A percentile compares a stretch with the other conserved stretches of the same genome.
Evolutionary conservation across 495 filamentous ascomycete genomes (phyloP).

Genomic region (Aspergillus panamensis): DNA sequence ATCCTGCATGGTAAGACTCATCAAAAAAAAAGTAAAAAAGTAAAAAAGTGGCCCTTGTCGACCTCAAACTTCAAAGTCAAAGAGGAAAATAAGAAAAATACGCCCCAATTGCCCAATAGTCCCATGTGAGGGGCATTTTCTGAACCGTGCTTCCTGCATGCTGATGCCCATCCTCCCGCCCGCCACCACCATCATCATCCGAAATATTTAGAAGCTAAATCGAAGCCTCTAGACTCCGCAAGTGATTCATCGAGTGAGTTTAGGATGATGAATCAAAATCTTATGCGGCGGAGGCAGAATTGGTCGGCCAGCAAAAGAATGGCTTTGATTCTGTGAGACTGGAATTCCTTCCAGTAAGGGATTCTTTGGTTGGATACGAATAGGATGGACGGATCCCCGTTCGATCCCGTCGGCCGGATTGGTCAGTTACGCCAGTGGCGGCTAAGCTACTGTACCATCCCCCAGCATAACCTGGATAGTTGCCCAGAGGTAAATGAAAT

Average conservation of each 20-base stretch:
- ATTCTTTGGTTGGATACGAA: conserved; percentile 4
- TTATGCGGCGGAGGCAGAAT: neutral
- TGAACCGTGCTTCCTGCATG: conserved; percentile 25
- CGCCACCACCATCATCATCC: conserved; percentile 3
- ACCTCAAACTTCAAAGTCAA: neutral
- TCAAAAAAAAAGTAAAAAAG: neutral
- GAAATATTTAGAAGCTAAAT: neutral
- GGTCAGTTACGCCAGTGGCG: conserved; percentile 3
- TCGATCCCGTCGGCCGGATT: neutral
- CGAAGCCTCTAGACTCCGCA: neutral
- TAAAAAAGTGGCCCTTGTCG: neutral
- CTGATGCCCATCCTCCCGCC: conserved; percentile 7
- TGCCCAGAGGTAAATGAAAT: neutral
- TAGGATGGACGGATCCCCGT: neutral
- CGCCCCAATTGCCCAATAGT: conserved; percentile 6
- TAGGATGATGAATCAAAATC: conserved; percentile 8
- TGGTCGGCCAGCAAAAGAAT: neutral
- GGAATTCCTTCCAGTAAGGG: conserved; percentile 6
- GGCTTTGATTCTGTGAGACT: neutral
- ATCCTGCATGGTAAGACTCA: conserved; percentile 1
- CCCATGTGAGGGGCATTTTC: conserved; percentile 17
- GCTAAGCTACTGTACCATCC: conserved; percentile 8
- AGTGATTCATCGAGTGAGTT: conserved; percentile 14
- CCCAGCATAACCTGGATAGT: conserved; percentile 4
- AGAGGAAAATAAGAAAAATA: neutral